Base-by-base conservation (phyloP, 106 monocot species). In the Platanthera guangdongensis region DNA sequence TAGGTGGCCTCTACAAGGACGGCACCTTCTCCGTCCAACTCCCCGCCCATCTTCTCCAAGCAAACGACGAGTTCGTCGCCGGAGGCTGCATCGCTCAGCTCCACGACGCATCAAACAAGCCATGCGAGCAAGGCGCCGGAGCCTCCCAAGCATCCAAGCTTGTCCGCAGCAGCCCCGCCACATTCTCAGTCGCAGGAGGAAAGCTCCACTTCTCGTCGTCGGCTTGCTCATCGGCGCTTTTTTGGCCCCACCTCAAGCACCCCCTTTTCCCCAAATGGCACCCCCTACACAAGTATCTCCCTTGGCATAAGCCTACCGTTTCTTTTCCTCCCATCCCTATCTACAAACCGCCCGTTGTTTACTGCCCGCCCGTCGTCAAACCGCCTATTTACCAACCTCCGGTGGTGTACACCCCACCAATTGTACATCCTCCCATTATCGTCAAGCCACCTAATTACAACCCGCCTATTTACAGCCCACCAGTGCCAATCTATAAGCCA, bases 191-290 rank as follows among this genome's bases (percentile, higher is more conserved):
- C 30, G 47, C 48, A 39, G 9, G 5, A 47, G 70, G 16, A 12
- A 70, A 70, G 70, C 70, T 70, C 16, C 15, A 12, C 6, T 70
- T 70, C 47, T 70, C 70, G 47, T 70, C 70, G 70, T 47, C 70
- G 1, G 15, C 70, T 13, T 70, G 70, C 47, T 47, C 70, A 16
- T 70, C 70, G 16, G 47, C 47, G 25, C 6, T 70, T 5, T n/a
- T 70, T 13, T 70, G 70, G 70, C 47, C 47, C 32, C 32, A 21
- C 52, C 13, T 53, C 52, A 53, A 53, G 16, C 60, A 5, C 1
- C 47, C 70, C n/a, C 70, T n/a, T 2, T 15, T 70, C 10, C 70
- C 70, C 47, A 70, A 12, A 6, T 70, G 70, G 70, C 47, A 70
- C 25, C 70, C 70, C 67, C 30, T 67, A 14, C 16, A 47, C 70